These are phyloP conservation scores for Arthrobotrys musiformis DNA, from an alignment of 2,329 filamentous ascomycete genomes.

Conservation along the genomic window DNA sequence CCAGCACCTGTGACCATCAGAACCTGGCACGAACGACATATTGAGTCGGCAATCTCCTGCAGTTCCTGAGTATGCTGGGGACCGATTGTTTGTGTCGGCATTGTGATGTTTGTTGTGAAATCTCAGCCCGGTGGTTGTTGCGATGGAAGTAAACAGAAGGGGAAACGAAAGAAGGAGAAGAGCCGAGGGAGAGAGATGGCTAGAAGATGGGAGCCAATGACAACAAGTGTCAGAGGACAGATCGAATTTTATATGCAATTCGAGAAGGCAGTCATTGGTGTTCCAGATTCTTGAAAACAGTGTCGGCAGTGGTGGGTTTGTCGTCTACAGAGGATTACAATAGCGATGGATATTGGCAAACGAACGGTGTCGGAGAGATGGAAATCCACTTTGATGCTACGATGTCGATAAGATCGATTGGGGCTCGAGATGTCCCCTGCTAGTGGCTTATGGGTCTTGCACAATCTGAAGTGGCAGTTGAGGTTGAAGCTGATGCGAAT, in stretches of 20 bases:
- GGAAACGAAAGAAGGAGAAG: background rate
- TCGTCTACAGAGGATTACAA: background rate
- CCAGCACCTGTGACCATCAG: slow-evolving; percentile 78
- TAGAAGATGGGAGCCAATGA: slow-evolving; percentile 13
- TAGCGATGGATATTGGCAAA: background rate
- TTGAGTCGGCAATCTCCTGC: slow-evolving; percentile 73
- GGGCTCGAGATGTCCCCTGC: background rate
- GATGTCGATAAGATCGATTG: background rate
- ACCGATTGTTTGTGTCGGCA: slow-evolving; percentile 71
- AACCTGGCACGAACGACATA: slow-evolving; percentile 75
- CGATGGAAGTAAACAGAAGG: slow-evolving; percentile 5
- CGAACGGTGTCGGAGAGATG: background rate
- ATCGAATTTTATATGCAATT: background rate
- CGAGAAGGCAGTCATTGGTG: background rate
- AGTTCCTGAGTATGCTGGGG: slow-evolving; percentile 68
- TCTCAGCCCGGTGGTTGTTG: background rate
- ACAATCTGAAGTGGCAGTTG: background rate
- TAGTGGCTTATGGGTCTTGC: background rate
- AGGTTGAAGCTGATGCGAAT: background rate
- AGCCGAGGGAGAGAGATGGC: slow-evolving; percentile 5
- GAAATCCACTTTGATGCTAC: background rate
- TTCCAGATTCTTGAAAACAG: background rate
- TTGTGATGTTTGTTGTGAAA: slow-evolving; percentile 61
- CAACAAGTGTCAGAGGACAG: slow-evolving; percentile 18
- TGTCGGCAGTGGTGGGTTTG: background rate